Base-by-base conservation (phyloP, 768 basidiomycete genomes). In the Amanita muscaria region DNA sequence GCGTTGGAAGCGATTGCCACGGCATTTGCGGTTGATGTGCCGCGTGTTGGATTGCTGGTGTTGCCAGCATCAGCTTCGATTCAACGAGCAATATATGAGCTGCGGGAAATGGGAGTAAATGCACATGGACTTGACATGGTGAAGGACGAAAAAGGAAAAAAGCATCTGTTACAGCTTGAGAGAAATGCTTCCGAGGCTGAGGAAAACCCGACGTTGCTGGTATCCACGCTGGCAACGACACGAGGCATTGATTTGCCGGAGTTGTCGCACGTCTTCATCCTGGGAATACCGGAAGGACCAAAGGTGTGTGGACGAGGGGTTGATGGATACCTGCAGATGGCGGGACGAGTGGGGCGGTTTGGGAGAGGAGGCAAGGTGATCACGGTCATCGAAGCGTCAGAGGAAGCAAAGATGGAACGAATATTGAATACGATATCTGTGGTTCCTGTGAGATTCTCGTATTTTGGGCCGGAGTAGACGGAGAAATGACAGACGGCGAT, bases 281-380 rank as follows among this genome's bases (percentile, higher is more conserved):
- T 83, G 35, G 84, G 84, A 3, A 62, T 82, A 2, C 72, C 76
- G 5, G 71, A 74, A 47, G 71, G 66, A 23, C 60, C 53, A 9
- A 61, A 53, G 36, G 63, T 67, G 29, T 64, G 55, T 37, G 70
- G 67, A 23, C 57, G 57, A 51, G 61, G 64, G 9, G 72, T 76
- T 30, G 80, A 83, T 51, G 68, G 67, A 31, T 88, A 88, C 57
- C 48, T 79, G 51, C 86, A 88, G 53, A 63, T 80, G 32, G 77
- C 81, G 4, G 86, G 87, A 11, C 76, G 86, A 10, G 82, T 80
- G n/a, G 83, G 85, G 16, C 72, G 85, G 47, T 82, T 84, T 57
- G 79, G 80, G 35, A 60, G 73, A 33, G 62, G 59, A 16, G 85
- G 85, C 12, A 81, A 76, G 60, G 82, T 86, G 41, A 66, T 88